These are phyloP conservation scores for Gymnopilus junonius DNA, from an alignment of 768 basidiomycete species.

Conservation along the genomic window DNA sequence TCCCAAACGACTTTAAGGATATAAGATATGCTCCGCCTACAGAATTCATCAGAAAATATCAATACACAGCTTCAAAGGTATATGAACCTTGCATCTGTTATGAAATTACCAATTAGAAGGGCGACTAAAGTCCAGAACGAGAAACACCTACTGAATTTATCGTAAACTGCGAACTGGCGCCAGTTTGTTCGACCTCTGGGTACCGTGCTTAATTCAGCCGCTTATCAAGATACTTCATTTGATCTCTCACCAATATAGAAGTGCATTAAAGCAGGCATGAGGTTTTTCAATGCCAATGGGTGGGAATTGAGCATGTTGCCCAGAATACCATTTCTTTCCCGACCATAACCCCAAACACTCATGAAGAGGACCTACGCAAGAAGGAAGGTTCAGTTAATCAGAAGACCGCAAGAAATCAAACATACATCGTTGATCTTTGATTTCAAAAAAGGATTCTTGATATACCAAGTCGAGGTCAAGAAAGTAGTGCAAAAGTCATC, in stretches of 20 bases:
- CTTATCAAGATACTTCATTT: background rate
- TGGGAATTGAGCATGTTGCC: conserved; percentile 85
- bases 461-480: conserved; percentile 93
- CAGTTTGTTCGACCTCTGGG: conserved; percentile 95
- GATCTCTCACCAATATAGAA: conserved; percentile 85
- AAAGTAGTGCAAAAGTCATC: conserved; percentile 90
- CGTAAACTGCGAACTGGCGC: conserved; percentile 99
- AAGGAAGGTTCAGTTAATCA: background rate
- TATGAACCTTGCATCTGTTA: conserved; percentile 48
- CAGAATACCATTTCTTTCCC: conserved; percentile 73
- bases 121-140: background rate
- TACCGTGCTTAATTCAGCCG: background rate
- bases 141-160: conserved; percentile 83
- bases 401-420: background rate
- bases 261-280: conserved; percentile 90
- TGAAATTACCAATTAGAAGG: background rate
- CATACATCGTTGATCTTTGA: conserved; percentile 92
- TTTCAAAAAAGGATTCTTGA: conserved; percentile 98
- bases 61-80: too few relatives aligned
- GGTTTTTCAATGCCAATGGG: conserved; percentile 81
- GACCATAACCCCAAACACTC: conserved; percentile 69
- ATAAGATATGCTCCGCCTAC: conserved; percentile 82
- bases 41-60: background rate
- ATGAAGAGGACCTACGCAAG: conserved; percentile 68
- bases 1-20: conserved; percentile 92